These are phyloP conservation scores for Lepidium aucheri DNA, from an alignment of 345 rosid genomes.

Conservation along the genomic window DNA sequence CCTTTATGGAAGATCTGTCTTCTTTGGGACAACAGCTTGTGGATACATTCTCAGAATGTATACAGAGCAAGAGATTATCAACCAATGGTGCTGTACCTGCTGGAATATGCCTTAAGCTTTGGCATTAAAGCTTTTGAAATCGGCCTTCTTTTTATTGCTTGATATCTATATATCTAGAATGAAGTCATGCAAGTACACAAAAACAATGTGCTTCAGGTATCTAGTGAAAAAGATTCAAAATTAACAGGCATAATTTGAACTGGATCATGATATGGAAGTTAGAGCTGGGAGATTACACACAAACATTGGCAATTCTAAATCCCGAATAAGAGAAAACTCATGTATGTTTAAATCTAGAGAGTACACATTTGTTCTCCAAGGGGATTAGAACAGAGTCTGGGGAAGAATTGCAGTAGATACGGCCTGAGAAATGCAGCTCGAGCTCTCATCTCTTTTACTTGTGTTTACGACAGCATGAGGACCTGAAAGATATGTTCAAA, in stretches of 20 bases:
- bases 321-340: not conserved
- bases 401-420: constrained; percentile 3
- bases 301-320: not conserved
- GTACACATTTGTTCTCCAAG: constrained; percentile 1
- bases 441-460: not conserved
- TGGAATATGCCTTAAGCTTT: constrained; percentile 87
- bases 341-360: not conserved
- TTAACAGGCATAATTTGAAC: not conserved
- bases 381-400: constrained; percentile 5
- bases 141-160: not conserved
- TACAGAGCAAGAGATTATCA: constrained; percentile 41
- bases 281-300: not conserved
- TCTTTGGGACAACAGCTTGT: constrained; percentile 88
- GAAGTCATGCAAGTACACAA: not conserved
- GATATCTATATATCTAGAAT: not conserved
- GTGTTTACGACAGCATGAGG: not conserved
- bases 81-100: constrained; percentile 44
- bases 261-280: constrained; percentile 5
- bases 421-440: not conserved
- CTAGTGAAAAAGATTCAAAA: not conserved
- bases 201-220: not conserved
- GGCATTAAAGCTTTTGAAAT: constrained; percentile 46
- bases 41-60: constrained; percentile 75
- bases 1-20: constrained; percentile 61
- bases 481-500: constrained; percentile 11